Base-by-base conservation (phyloP, 176 grass and related monocot species). In the Bromus sterilis region DNA sequence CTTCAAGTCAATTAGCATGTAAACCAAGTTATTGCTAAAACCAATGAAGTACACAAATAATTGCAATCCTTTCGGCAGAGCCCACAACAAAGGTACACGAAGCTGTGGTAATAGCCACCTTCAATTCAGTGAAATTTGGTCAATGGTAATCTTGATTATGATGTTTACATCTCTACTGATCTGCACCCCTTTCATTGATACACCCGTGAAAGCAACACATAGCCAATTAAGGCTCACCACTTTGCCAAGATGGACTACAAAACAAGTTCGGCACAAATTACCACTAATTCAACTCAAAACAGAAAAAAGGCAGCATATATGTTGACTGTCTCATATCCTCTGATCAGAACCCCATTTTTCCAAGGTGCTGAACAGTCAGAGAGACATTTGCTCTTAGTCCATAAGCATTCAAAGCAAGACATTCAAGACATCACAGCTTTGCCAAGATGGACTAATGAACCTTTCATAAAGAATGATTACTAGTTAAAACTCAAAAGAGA, bases 371-470 rank as follows among this genome's bases (percentile, higher is more conserved):
- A 90, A 84, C 41, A 34, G 24, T 76, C 66, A 40, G 80, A 78
- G 69, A 80, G 65, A 86, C n/a, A 11, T 66, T 40, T 29, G 3
- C 84, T 25, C 9, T 80, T 72, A 82, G 71, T 82, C 71, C 78
- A 87, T 82, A 77, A 76, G 78, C 85, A 91, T 78, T 91, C 89
- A 87, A 87, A 87, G 72, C 71, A 88, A 82, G 74, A 86, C 80
- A 84, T 58, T 32, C 0, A 25, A 84, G 58, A 58, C 56, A 58
- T 46, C 48, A 77, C 13, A 9, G 35, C 56, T 78, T 73, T 81
- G 80, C 81, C 76, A 65, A 65, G 61, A 18, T 65, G 31, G 30
- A 21, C 30, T 34, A 32, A 31, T 33, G 18, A 7, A 63, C 16
- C 16, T 63, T 55, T 65, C 6, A 0, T 65, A 18, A 65, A 34